These are phyloP conservation scores for Mycena sp. DNA, from an alignment of 1,284 basidiomycete species.

Conservation along the genomic window DNA sequence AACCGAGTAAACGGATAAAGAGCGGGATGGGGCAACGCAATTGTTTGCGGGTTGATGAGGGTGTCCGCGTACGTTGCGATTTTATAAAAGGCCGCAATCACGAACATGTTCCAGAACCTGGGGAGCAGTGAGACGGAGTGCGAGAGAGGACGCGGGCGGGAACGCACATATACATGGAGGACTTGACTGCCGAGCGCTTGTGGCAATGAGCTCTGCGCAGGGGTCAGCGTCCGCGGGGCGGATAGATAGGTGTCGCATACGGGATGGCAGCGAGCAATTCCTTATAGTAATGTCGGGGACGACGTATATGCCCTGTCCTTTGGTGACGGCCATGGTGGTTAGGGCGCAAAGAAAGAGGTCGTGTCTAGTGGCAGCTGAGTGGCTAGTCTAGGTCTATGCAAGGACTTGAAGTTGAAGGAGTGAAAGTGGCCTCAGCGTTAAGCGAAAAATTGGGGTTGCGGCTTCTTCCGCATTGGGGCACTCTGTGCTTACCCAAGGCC, in stretches of 20 bases:
- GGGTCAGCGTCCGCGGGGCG: not conserved
- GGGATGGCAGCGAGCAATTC: constrained; percentile 90
- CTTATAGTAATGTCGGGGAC: constrained; percentile 87
- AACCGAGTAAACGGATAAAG: constrained; percentile 74
- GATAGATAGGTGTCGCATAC: constrained; percentile 48
- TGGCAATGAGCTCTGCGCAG: constrained; percentile 86
- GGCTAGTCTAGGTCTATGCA: not conserved
- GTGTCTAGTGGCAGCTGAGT: too few species aligned
- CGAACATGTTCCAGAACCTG: constrained; percentile 80
- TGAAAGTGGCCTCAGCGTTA: not conserved
- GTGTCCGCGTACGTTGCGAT: constrained; percentile 75
- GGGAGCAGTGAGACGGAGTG: constrained; percentile 26
- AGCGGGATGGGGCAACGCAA: constrained; percentile 69
- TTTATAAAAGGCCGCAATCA: constrained; percentile 79
- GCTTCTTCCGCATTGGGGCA: too few species aligned
- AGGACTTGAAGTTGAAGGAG: not conserved
- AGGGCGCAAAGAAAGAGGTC: not conserved
- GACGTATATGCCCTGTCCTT: constrained; percentile 70
- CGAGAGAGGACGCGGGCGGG: constrained; percentile 1
- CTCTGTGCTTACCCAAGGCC: too few species aligned
- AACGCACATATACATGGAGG: constrained; percentile 81
- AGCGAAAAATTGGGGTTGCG: too few species aligned
- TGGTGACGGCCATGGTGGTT: constrained; percentile 18
- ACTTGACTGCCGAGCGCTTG: constrained; percentile 89
- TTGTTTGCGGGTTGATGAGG: constrained; percentile 62